Percentiles rank a stretch among this genome's conserved stretches.
phyloP scores from a whole-genome alignment of 495 filamentous ascomycete species.

The Terfezia claveryi region DNA sequence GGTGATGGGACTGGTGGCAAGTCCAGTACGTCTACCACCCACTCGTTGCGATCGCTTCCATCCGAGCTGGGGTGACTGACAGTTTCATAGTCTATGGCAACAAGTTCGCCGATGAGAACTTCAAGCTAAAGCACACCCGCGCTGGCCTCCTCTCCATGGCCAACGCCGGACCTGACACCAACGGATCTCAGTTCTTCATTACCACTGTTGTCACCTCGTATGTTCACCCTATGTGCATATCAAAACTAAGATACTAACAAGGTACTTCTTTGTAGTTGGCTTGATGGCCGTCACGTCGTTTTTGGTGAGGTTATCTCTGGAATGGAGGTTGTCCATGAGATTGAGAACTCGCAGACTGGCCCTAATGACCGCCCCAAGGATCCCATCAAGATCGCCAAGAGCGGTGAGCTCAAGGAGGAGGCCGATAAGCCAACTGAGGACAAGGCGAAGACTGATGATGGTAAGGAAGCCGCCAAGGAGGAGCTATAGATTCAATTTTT shows the following conservation, averaged over 20 bases:
- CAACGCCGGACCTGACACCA: constrained; percentile 93
- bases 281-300: constrained; percentile 74
- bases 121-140: constrained; percentile 81
- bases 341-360: constrained; percentile 56
- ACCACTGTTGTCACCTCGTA: constrained; percentile 67
- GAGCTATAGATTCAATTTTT: no score
- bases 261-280: constrained; percentile 34
- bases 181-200: constrained; percentile 97
- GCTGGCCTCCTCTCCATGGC: constrained; percentile 64
- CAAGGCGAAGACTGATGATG: no score
- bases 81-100: constrained; percentile 51
- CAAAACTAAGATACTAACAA: neutral
- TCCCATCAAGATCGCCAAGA: constrained; percentile 75
- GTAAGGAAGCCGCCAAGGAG: no score
- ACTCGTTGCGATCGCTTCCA: no score
- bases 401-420: constrained; percentile 39
- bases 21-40: constrained; percentile 28
- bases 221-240: constrained; percentile 16
- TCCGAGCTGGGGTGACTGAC: no score
- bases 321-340: constrained; percentile 71
- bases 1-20: constrained; percentile 92
- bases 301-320: constrained; percentile 84
- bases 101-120: constrained; percentile 97
- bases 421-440: neutral
- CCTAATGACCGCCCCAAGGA: constrained; percentile 50